Evolutionary conservation across 805 yeast species (phyloP).

Genomic region (Candida gorgasii): DNA sequence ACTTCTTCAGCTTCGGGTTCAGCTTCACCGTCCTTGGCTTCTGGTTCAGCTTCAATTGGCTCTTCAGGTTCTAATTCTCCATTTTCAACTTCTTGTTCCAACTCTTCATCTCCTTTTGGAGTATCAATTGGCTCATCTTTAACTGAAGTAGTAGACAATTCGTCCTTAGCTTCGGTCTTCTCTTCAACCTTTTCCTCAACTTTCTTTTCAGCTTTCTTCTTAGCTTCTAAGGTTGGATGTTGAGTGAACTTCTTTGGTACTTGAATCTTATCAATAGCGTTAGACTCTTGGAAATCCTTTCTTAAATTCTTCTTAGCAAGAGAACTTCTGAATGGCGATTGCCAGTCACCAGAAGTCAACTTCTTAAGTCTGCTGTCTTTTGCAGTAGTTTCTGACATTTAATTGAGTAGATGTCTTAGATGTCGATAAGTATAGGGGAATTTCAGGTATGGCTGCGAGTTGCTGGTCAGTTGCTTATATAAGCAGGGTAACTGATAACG

Average conservation of each 20-base stretch:
- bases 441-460: constrained; percentile 1
- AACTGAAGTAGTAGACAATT: constrained; percentile 15
- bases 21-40: constrained; percentile 17
- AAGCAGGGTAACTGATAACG: constrained; percentile 2
- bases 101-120: constrained; percentile 15
- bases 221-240: constrained; percentile 36
- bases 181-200: constrained; percentile 18
- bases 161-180: constrained; percentile 15
- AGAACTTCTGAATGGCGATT: constrained; percentile 41
- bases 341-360: constrained; percentile 38
- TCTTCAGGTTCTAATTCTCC: constrained; percentile 21
- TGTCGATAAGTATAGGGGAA: constrained; percentile 5
- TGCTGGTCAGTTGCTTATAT: constrained; percentile 2
- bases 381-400: constrained; percentile 3
- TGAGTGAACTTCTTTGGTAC: constrained; percentile 43
- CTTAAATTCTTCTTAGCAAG: constrained; percentile 30
- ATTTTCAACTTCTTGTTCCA: constrained; percentile 8
- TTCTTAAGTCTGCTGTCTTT: constrained; percentile 24
- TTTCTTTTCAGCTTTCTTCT: constrained; percentile 19
- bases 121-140: constrained; percentile 11
- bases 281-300: constrained; percentile 35
- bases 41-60: constrained; percentile 21
- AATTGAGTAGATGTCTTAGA: no score
- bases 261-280: constrained; percentile 31
- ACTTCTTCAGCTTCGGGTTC: constrained; percentile 25